Conservation (phyloP, 106 monocot species). For the Platanthera zijinensis region DNA sequence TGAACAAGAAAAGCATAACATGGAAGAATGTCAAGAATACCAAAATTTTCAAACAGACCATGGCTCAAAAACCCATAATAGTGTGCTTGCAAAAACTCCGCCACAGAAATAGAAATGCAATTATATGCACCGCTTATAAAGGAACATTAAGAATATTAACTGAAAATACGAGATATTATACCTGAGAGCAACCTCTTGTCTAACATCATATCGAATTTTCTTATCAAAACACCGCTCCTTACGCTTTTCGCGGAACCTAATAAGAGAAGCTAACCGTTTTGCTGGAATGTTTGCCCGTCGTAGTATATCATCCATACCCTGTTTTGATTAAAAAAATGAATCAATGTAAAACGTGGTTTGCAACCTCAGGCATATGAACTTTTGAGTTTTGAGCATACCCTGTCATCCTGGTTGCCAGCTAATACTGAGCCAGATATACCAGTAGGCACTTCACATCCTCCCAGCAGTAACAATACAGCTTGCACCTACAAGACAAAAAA, state of each 20-base stretch:
- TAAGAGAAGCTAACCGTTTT: constrained; percentile 72
- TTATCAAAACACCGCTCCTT: constrained; percentile 88
- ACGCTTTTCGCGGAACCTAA: constrained; percentile 80
- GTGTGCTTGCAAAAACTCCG: not conserved
- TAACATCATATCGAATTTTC: constrained; percentile 74
- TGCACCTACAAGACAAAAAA: constrained; percentile 53
- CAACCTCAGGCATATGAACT: constrained; percentile 2
- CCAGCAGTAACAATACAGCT: constrained; percentile 77
- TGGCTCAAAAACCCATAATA: not conserved
- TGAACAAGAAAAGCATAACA: too few relatives aligned
- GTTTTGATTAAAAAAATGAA: constrained; percentile 4
- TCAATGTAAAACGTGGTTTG: not conserved
- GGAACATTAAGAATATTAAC: not conserved
- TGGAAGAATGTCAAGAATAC: too few relatives aligned
- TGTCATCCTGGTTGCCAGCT: constrained; percentile 40
- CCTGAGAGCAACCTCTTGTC: constrained; percentile 90
- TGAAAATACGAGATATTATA: constrained; percentile 9
- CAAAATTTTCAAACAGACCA: not conserved
- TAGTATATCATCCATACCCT: constrained; percentile 76
- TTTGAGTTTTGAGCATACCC: constrained; percentile 19
- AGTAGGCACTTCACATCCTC: constrained; percentile 62
- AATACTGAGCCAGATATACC: constrained; percentile 21
- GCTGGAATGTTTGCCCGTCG: constrained; percentile 61
- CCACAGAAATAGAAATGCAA: not conserved
- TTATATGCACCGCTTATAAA: too few relatives aligned